Base-by-base conservation (phyloP, 2,329 filamentous ascomycete species). In the Pseudopyricularia javanii region DNA sequence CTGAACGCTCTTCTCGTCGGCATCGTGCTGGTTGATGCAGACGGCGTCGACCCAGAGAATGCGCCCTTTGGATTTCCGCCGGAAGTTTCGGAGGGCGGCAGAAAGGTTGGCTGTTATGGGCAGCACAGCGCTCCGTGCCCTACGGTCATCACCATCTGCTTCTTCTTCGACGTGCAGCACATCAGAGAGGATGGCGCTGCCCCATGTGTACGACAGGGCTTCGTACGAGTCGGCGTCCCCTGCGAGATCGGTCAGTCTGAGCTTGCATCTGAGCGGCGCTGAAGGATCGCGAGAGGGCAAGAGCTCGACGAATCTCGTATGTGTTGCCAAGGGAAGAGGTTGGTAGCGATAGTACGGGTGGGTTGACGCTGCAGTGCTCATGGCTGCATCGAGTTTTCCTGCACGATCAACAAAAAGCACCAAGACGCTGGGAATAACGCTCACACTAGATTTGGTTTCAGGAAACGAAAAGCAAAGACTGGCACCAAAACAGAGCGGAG, bases 11-110 rank as follows among this genome's bases (percentile, higher is more conserved):
- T 61, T 63, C 49, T 63, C 61, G 5, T 51, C 53, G 6, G 47
- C 24, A 17, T 62, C 59, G 15, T 56, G 33, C 45, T 64, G 60
- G 53, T 64, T 61, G 53, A 63, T 62, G 22, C 62, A 61, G n/a
- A 63, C 53, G 11, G 58, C 57, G 48, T 62, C 60, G 8, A 60
- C 58, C 62, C 59, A 61, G 20, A 53, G 40, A 35, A 24, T 14
- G 20, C 43, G 43, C 14, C 11, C 6, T 15, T 47, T 47, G 43
- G 43, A 24, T 12, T 28, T 47, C 3, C 11, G 20, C 7, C 17
- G 11, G 43, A 24, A 28, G 1, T 20, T 24, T 3, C 3, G 43
- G 26, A 47, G 43, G 3, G 43, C 22, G 6, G 17, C 26, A 22
- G n/a, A 43, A 3, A 43, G 37, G 15, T 20, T 43, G 9, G 17